Evolutionary conservation across 1,284 basidiomycete species (phyloP), one percentile per base, ranked within the genome.

Genomic region (Phlebopus sp.): DNA sequence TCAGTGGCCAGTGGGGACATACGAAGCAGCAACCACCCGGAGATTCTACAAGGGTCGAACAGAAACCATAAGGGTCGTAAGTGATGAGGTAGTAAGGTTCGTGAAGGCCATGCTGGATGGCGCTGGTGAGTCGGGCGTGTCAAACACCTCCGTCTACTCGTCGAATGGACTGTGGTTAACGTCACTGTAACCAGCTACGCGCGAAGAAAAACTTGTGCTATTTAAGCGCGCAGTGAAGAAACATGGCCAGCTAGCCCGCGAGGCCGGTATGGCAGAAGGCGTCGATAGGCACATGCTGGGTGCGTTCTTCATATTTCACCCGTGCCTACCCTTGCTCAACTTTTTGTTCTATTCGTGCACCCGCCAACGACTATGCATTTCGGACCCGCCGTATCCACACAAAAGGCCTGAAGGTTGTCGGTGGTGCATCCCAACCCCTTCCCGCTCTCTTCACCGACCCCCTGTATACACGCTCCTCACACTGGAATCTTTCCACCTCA

Each of bases 11-110:
- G 77, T 84, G 6, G 86, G 78, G 3, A 92, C 92, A 17, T 96
- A 96, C 66, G 93, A 96, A 68, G 87, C 92, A 45, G 92, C 92
- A 15, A 85, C 88, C 55, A 92, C 90, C 18, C 77, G 92, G 23
- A 79, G 77, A 62, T 96, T 90, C 69, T 78, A 80, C 67, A 91
- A 92, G 63, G 92, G 92, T 10, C 77, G 92, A 13, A 96, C 92
- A 37, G 93, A 96, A 71, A 84, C 87, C 25, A 90, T 96, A 52
- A 77, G 93, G 4, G 87, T 91, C 47, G 82, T 90, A 21, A 83
- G 78, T 18, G 71, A 69, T 32, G 86, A 92, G 67, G 79, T 80
- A 35, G 83, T 87, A 57, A 77, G 75, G 17, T 96, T 90, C 75
- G 83, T 82, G 34, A 65, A 69, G 47, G 82, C 83, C 45, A 93